Conservation (phyloP, 768 basidiomycete genomes). For the Leccinellum rugosiceps region DNA sequence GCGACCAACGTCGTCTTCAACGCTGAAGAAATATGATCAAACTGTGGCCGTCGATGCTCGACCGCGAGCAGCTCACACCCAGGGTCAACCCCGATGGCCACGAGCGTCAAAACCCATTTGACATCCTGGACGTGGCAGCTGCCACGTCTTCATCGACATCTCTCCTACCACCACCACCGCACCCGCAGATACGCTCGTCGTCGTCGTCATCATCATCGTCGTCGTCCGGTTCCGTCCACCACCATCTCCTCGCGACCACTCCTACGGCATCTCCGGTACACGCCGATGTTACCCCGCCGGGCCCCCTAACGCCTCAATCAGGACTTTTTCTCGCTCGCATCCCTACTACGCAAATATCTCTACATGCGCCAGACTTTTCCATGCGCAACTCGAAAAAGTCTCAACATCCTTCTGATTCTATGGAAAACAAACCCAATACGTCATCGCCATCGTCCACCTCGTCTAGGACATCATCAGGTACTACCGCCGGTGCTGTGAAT, state of each 20-base stretch:
- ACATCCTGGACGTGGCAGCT: constrained; percentile 35
- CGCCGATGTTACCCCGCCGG: constrained; percentile 41
- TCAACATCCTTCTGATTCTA: constrained; percentile 27
- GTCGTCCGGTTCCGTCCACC: constrained; percentile 20
- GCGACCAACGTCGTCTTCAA: constrained; percentile 9
- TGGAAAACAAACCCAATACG: constrained; percentile 37
- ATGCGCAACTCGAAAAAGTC: constrained; percentile 61
- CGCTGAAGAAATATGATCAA: constrained; percentile 52
- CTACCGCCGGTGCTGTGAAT: constrained; percentile 13
- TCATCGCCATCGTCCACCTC: constrained; percentile 43
- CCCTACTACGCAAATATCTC: constrained; percentile 63
- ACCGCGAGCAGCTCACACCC: constrained; percentile 54
- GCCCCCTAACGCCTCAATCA: constrained; percentile 45
- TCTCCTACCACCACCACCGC: constrained; percentile 9
- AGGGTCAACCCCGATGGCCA: constrained; percentile 41
- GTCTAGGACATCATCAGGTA: constrained; percentile 32
- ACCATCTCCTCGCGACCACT: constrained; percentile 29
- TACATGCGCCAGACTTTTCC: constrained; percentile 84
- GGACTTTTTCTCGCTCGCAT: constrained; percentile 47
- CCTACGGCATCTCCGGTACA: constrained; percentile 23
- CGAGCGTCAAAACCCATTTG: constrained; percentile 62
- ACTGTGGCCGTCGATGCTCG: constrained; percentile 57
- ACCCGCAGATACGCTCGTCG: constrained; percentile 7
- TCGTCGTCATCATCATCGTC: constrained; percentile 12
- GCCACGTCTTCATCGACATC: constrained; percentile 20